These are phyloP conservation scores for Dactylonectria macrodidyma DNA, from an alignment of 2,329 filamentous ascomycete genomes.

Conservation along the genomic window DNA sequence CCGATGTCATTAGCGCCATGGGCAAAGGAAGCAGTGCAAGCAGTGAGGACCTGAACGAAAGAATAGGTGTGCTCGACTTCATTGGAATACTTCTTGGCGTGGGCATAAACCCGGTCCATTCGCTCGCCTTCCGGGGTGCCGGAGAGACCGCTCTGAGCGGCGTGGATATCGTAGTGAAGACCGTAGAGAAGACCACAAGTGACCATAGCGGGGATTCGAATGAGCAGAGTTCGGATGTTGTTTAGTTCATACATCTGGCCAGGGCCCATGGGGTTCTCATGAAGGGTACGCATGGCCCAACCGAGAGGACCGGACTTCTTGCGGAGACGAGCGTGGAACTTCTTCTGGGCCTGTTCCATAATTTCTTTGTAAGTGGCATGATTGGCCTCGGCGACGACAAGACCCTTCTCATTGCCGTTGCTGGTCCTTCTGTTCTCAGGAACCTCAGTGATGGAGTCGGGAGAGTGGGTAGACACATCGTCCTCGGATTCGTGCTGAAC, in stretches of 20 bases:
- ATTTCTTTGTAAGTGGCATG: conserved; percentile 75
- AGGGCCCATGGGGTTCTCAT: conserved; percentile 78
- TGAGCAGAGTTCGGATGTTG: conserved; percentile 75
- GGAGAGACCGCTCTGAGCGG: conserved; percentile 76
- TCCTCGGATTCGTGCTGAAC: conserved; percentile 75
- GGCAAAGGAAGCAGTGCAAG: conserved; percentile 80
- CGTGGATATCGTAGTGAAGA: conserved; percentile 85
- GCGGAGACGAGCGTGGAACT: conserved; percentile 74
- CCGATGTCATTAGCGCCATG: conserved; percentile 86
- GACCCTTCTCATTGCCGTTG: conserved; percentile 58
- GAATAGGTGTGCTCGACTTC: conserved; percentile 81
- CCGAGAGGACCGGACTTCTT: conserved; percentile 76
- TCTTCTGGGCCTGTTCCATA: conserved; percentile 67
- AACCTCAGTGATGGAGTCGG: conserved; percentile 44
- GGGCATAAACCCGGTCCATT: conserved; percentile 71
- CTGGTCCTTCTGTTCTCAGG: conserved; percentile 55
- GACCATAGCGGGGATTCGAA: conserved; percentile 79
- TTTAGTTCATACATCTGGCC: conserved; percentile 81
- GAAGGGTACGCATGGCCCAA: conserved; percentile 85
- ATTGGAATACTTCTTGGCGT: conserved; percentile 77
- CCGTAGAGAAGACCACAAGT: conserved; percentile 78
- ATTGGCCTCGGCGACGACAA: conserved; percentile 51
- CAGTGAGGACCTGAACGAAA: conserved; percentile 77
- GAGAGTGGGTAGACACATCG: conserved; percentile 51
- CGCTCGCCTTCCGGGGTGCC: conserved; percentile 81